Evolutionary conservation across 2,329 filamentous ascomycete genomes (phyloP).

Genomic region (Penicillium rolfsii): DNA sequence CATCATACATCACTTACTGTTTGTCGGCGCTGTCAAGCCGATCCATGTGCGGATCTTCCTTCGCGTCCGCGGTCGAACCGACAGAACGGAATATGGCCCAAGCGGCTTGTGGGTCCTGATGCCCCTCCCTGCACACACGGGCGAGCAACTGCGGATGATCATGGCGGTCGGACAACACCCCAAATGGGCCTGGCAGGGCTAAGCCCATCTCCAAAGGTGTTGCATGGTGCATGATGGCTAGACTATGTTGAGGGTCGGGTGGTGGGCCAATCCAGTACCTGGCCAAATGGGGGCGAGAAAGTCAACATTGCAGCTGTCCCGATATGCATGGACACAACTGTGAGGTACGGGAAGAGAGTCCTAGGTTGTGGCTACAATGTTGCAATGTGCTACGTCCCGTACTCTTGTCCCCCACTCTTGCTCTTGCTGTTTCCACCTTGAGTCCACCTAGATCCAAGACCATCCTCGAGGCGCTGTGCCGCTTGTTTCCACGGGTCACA

Average conservation of each 20-base stretch:
- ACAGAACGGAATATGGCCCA: constrained; percentile 18
- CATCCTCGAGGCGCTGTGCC: not conserved
- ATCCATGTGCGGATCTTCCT: constrained; percentile 20
- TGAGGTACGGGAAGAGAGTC: constrained; percentile 12
- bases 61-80: constrained; percentile 21
- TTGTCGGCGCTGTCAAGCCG: constrained; percentile 6
- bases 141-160: constrained; percentile 12
- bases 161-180: constrained; percentile 18
- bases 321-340: constrained; percentile 12
- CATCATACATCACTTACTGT: not conserved
- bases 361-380: not conserved
- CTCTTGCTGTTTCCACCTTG: not conserved
- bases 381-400: not conserved
- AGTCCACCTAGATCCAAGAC: not conserved
- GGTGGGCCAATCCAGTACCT: not conserved
- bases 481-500: constrained; percentile 11
- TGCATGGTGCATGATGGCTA: constrained; percentile 16
- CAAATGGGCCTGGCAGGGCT: constrained; percentile 16
- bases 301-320: constrained; percentile 6
- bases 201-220: constrained; percentile 8
- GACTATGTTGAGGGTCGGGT: constrained; percentile 3
- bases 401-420: no score
- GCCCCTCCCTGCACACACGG: not conserved
- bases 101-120: constrained; percentile 25
- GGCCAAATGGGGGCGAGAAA: constrained; percentile 4